phyloP scores from a whole-genome alignment of 2,329 filamentous ascomycete genomes.

The Paraphoma sp. region DNA sequence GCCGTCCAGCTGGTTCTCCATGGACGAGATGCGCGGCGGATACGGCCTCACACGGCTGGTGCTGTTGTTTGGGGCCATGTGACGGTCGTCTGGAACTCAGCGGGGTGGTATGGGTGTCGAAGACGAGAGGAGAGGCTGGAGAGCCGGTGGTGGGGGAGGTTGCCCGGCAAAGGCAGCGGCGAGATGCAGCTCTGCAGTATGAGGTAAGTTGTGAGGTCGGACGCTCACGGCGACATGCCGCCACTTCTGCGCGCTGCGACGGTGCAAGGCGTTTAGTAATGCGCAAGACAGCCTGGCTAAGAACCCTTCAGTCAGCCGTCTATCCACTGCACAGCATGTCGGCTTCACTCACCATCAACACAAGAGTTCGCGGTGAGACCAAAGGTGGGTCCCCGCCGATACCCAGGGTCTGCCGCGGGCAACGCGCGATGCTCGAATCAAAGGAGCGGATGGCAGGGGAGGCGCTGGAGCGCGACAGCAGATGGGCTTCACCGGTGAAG shows the following conservation, averaged over 20 bases:
- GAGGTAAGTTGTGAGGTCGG: conserved; percentile 13
- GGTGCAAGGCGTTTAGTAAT: conserved; percentile 9
- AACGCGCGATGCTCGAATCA: not conserved
- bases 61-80: conserved; percentile 21
- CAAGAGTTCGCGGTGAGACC: conserved; percentile 14
- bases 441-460: not conserved
- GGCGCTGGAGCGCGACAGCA: not conserved
- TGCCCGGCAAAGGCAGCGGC: not conserved
- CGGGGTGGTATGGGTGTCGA: not conserved
- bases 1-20: conserved; percentile 19
- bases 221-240: conserved; percentile 37
- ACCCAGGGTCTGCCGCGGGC: conserved; percentile 1
- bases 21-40: conserved; percentile 22
- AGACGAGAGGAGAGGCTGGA: conserved; percentile 1
- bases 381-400: conserved; percentile 1
- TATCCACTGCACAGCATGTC: not conserved
- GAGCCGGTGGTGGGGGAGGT: conserved; percentile 1
- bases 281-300: not conserved
- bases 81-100: not conserved
- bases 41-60: conserved; percentile 11
- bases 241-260: conserved; percentile 16
- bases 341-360: conserved; percentile 9
- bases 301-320: not conserved
- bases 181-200: not conserved
- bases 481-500: not conserved